phyloP scores from a whole-genome alignment of 495 filamentous ascomycete genomes.

The Penicillium riverlandense region DNA sequence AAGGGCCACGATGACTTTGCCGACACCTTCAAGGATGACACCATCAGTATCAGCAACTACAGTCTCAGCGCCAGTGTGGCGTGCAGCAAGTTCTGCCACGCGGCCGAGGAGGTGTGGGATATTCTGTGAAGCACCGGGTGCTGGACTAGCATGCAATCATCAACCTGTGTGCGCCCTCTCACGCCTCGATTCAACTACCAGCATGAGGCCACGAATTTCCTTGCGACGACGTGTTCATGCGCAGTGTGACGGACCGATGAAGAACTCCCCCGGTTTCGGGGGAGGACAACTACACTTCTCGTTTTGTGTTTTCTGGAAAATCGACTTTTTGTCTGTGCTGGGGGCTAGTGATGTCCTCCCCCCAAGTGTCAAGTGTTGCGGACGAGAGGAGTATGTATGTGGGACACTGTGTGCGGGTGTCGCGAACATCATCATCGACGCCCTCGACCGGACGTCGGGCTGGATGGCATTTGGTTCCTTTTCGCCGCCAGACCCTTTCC shows the following conservation, averaged over 20 bases:
- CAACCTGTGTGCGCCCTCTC: neutral
- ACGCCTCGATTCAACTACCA: constrained; percentile 8
- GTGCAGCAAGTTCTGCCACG: constrained; percentile 98
- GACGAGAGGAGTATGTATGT: no score
- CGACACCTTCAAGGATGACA: constrained; percentile 88
- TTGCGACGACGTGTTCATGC: constrained; percentile 14
- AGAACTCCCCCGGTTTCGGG: neutral
- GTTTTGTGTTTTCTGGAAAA: constrained; percentile 1
- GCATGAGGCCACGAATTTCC: constrained; percentile 34
- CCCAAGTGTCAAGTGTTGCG: no score
- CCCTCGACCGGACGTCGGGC: constrained; percentile 4
- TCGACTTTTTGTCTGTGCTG: neutral
- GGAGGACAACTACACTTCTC: neutral
- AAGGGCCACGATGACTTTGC: constrained; percentile 95
- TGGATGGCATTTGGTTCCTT: constrained; percentile 31
- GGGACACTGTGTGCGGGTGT: no score
- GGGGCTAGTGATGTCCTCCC: no score
- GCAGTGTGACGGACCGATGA: constrained; percentile 1
- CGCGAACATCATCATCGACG: no score
- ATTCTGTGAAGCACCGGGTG: constrained; percentile 53
- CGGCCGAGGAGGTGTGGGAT: constrained; percentile 93
- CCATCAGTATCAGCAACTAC: constrained; percentile 97
- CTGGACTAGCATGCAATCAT: neutral
- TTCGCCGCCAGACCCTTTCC: constrained; percentile 24
- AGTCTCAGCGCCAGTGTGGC: constrained; percentile 94